phyloP scores from a whole-genome alignment of 441 rosid species.

The Pelargonium citronellum region DNA sequence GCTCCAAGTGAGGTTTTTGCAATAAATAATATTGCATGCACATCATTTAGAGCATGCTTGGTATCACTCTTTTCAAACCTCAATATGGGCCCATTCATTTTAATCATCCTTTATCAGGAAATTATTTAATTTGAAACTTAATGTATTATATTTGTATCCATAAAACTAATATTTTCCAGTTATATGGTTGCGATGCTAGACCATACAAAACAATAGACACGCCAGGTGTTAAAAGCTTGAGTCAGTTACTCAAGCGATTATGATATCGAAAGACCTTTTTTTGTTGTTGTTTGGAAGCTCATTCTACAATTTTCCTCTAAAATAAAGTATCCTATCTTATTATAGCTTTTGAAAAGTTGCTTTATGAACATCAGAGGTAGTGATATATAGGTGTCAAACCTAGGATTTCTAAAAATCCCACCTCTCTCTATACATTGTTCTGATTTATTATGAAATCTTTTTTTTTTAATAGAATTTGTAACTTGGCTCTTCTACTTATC shows the following conservation, averaged over 20 bases:
- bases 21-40: too few relatives aligned
- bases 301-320: too few relatives aligned
- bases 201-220: background rate
- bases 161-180: background rate
- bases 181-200: too few relatives aligned
- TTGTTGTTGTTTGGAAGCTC: background rate
- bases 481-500: background rate
- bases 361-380: too few relatives aligned
- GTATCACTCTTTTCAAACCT: conserved; percentile 1
- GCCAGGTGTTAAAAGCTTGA: background rate
- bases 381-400: too few relatives aligned
- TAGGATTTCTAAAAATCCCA: too few relatives aligned
- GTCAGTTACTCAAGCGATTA: background rate
- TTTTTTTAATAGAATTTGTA: background rate
- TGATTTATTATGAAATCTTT: background rate
- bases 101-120: background rate
- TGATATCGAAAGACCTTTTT: background rate
- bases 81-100: background rate
- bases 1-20: too few relatives aligned
- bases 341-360: too few relatives aligned
- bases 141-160: background rate
- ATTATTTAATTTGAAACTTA: background rate
- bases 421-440: background rate
- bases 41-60: background rate
- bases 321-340: too few relatives aligned